Conservation (phyloP, 345 rosid genomes). For the Capsella bursapastoris region DNA sequence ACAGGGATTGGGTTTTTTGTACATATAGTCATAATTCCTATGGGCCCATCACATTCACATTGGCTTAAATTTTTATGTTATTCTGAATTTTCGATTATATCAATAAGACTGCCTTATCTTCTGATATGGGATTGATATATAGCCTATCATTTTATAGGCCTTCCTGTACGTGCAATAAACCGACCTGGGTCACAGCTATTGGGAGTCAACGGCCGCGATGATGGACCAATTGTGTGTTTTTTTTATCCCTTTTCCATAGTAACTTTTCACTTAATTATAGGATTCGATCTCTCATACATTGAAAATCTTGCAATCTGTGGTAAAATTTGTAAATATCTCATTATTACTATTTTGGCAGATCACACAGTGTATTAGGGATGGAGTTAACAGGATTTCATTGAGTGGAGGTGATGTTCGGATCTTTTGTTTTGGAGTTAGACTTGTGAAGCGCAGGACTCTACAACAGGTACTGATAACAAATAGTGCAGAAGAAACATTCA, state of each 20-base stretch:
- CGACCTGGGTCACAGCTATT: conserved; percentile 91
- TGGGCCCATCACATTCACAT: conserved; percentile 18
- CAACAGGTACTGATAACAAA: conserved; percentile 63
- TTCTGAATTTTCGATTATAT: neutral
- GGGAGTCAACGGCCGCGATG: conserved; percentile 95
- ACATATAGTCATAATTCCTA: neutral
- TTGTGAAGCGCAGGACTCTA: conserved; percentile 75
- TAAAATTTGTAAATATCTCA: conserved; percentile 10
- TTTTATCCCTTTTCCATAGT: conserved; percentile 24
- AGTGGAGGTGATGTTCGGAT: conserved; percentile 76
- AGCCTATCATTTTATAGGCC: conserved; percentile 47
- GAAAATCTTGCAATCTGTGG: conserved; percentile 2
- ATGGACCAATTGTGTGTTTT: conserved; percentile 83
- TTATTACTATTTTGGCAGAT: conserved; percentile 54
- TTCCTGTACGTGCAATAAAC: conserved; percentile 71
- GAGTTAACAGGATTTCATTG: conserved; percentile 71
- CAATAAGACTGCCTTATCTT: neutral
- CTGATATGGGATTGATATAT: conserved; percentile 23
- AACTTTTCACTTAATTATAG: conserved; percentile 18
- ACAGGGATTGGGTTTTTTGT: neutral
- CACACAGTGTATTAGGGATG: conserved; percentile 68
- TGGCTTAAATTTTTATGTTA: conserved; percentile 8
- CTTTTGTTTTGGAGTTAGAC: conserved; percentile 88
- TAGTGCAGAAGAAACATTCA: conserved; percentile 17
- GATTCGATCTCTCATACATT: conserved; percentile 10